Evolutionary conservation across 1,284 basidiomycete species (phyloP).

Genomic region (Mycena sp.): DNA sequence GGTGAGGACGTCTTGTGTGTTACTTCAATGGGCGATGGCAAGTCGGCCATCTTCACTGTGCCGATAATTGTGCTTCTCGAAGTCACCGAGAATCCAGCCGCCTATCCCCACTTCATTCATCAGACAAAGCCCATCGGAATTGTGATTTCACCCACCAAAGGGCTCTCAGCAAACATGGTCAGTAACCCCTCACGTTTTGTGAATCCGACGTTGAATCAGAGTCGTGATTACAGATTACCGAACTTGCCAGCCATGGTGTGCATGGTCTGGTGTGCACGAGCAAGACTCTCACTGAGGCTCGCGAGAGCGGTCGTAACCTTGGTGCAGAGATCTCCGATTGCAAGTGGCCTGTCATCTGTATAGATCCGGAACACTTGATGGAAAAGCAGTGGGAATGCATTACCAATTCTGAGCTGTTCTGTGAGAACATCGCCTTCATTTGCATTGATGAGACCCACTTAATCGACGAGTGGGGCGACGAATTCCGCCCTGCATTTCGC

Average conservation of each 20-base stretch:
- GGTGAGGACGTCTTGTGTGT: slow-evolving; percentile 17
- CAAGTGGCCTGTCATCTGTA: no score
- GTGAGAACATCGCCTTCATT: slow-evolving; percentile 23
- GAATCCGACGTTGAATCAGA: no score
- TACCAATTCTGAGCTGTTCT: slow-evolving; percentile 15
- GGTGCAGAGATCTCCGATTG: no score
- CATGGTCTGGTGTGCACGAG: background rate
- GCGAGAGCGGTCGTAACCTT: slow-evolving; percentile 1
- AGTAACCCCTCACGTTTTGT: no score
- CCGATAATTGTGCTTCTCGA: slow-evolving; percentile 5
- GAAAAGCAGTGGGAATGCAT: no score
- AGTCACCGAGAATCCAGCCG: background rate
- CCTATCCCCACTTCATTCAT: background rate
- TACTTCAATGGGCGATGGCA: background rate
- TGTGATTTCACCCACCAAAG: slow-evolving; percentile 11
- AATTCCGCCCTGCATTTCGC: slow-evolving; percentile 19
- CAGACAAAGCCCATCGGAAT: slow-evolving; percentile 8
- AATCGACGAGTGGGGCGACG: slow-evolving; percentile 5
- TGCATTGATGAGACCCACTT: slow-evolving; percentile 31
- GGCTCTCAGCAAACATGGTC: slow-evolving; percentile 5
- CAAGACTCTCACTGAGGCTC: slow-evolving; percentile 3
- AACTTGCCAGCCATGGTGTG: background rate
- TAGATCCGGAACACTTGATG: no score
- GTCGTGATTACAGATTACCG: background rate
- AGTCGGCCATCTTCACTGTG: slow-evolving; percentile 4